These are phyloP conservation scores for Blastobotrys muscicola DNA, from an alignment of 805 yeast genomes.

Conservation along the genomic window DNA sequence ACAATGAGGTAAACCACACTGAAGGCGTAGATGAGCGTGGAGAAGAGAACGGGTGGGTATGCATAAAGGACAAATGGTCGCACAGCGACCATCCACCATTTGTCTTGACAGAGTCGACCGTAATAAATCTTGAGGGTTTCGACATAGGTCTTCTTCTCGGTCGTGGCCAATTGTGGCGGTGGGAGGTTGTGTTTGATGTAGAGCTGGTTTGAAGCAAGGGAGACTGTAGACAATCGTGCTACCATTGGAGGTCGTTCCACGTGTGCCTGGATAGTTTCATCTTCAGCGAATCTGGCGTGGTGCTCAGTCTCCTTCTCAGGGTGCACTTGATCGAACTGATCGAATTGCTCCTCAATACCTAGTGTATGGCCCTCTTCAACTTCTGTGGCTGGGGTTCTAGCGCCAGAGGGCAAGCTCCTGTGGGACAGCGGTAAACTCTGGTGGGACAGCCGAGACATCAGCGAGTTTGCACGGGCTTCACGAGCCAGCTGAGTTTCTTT, in stretches of 20 bases:
- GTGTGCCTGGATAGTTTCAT: background rate
- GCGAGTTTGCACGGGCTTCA: slow-evolving; percentile 26
- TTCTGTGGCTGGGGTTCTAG: background rate
- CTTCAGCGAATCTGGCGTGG: slow-evolving; percentile 2
- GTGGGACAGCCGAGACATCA: slow-evolving; percentile 6
- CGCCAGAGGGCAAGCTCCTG: background rate
- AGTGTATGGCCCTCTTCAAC: too few relatives aligned
- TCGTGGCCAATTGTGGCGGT: background rate
- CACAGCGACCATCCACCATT: slow-evolving; percentile 46
- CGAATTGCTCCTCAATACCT: too few relatives aligned
- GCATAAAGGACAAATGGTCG: slow-evolving; percentile 42
- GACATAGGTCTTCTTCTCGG: slow-evolving; percentile 20
- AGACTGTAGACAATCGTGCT: background rate
- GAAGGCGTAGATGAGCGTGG: slow-evolving; percentile 43
- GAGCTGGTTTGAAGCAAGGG: background rate
- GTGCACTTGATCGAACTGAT: too few relatives aligned
- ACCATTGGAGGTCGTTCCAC: background rate
- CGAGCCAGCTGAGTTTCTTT: slow-evolving; percentile 41
- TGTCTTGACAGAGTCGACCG: slow-evolving; percentile 42
- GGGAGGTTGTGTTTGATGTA: background rate
- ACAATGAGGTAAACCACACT: slow-evolving; percentile 59
- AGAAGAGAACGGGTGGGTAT: slow-evolving; percentile 45
- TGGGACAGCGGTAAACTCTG: background rate
- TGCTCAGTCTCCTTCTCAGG: background rate
- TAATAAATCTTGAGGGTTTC: slow-evolving; percentile 34